These are phyloP conservation scores for Ascochyta lentis DNA, from an alignment of 2,329 filamentous ascomycete genomes.

Conservation along the genomic window DNA sequence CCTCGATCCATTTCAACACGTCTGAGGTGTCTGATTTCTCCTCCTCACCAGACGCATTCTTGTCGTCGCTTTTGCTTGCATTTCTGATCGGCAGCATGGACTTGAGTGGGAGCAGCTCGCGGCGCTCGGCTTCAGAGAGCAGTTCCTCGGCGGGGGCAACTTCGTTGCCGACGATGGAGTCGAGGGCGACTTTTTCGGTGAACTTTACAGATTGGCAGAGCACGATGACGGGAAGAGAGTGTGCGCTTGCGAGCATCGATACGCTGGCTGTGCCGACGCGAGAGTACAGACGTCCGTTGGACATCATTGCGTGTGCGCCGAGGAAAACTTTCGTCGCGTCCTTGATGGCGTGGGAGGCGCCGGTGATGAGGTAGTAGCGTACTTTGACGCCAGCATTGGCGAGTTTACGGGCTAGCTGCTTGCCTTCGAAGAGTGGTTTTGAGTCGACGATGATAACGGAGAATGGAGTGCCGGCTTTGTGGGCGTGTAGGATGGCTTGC, in stretches of 20 bases:
- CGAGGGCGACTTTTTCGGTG: conserved; percentile 84
- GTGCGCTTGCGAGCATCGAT: conserved; percentile 79
- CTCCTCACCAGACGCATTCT: conserved; percentile 24
- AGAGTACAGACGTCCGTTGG: conserved; percentile 89
- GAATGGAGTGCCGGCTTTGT: conserved; percentile 74
- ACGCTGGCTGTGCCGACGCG: conserved; percentile 86
- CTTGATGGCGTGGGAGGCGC: conserved; percentile 75
- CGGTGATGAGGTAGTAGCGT: conserved; percentile 81
- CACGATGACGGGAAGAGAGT: conserved; percentile 81
- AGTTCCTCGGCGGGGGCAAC: conserved; percentile 78
- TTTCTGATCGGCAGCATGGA: conserved; percentile 28
- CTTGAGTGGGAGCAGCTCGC: conserved; percentile 41
- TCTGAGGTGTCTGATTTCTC: conserved; percentile 33
- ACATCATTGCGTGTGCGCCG: conserved; percentile 90
- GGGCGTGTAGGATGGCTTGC: conserved; percentile 77
- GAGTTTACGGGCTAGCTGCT: conserved; percentile 74
- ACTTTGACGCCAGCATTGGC: conserved; percentile 74
- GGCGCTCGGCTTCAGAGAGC: conserved; percentile 46
- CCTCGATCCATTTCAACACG: conserved; percentile 48
- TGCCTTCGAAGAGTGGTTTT: conserved; percentile 72
- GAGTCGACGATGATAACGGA: conserved; percentile 85
- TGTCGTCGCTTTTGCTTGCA: conserved; percentile 33
- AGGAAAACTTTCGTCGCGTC: conserved; percentile 77
- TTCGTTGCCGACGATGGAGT: conserved; percentile 94
- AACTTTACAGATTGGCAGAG: conserved; percentile 97